Percentiles rank a stretch among this genome's conserved stretches.
Evolutionary conservation across 2,329 filamentous ascomycete genomes (phyloP).

Genomic region (Trichophyton schoenleinii): DNA sequence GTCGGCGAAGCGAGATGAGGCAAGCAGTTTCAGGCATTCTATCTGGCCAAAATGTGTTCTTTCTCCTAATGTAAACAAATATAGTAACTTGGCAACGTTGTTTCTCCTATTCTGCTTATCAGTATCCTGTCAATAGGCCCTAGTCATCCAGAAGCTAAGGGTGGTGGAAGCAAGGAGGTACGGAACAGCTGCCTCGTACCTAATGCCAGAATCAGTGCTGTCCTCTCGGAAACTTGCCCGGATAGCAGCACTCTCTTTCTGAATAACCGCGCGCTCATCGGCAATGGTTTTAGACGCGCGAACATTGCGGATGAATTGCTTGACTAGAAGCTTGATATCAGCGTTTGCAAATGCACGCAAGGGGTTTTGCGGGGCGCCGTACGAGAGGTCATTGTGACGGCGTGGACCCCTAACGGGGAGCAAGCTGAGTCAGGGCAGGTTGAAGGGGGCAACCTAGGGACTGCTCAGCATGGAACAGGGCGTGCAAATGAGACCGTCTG

Average conservation of each 20-base stretch:
- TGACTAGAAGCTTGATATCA: slow-evolving; percentile 49
- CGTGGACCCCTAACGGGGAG: slow-evolving; percentile 36
- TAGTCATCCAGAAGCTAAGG: background rate
- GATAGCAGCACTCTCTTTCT: slow-evolving; percentile 97
- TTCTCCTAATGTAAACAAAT: slow-evolving; percentile 94
- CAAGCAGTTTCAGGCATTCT: slow-evolving; percentile 93
- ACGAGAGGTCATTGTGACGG: slow-evolving; percentile 47
- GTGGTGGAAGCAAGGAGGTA: background rate
- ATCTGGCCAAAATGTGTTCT: slow-evolving; percentile 98
- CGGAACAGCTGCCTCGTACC: slow-evolving; percentile 44
- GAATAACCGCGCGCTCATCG: slow-evolving; percentile 93
- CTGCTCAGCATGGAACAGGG: background rate
- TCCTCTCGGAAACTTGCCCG: slow-evolving; percentile 96
- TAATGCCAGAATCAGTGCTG: slow-evolving; percentile 77
- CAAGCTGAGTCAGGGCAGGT: slow-evolving; percentile 11
- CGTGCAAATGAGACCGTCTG: background rate
- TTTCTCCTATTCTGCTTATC: slow-evolving; percentile 55
- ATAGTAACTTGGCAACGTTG: slow-evolving; percentile 96
- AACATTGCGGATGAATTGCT: slow-evolving; percentile 99
- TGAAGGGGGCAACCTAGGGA: background rate
- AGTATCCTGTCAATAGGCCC: background rate
- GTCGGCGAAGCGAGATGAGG: slow-evolving; percentile 93
- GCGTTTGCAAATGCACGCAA: slow-evolving; percentile 15
- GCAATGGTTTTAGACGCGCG: slow-evolving; percentile 97
- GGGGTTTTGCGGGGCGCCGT: slow-evolving; percentile 24